phyloP scores from a whole-genome alignment of 2,329 filamentous ascomycete species.

The Fusarium azukiicola region DNA sequence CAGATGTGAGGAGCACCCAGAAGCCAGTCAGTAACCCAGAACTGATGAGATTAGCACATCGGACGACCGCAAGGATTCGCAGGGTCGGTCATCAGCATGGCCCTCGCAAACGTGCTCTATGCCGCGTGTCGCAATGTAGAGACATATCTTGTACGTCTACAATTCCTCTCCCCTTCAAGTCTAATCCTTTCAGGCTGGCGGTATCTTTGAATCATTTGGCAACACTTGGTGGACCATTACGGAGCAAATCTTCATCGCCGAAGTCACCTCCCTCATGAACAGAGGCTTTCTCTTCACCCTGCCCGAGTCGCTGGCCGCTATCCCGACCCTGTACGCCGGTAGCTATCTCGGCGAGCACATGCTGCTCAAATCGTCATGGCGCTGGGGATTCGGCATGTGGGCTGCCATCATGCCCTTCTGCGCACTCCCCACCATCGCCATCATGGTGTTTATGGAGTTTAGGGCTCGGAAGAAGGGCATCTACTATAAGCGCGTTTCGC shows the following conservation, averaged over 20 bases:
- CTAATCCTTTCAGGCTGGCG: constrained; percentile 36
- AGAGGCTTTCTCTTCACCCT: constrained; percentile 43
- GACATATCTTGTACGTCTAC: constrained; percentile 33
- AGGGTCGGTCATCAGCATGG: constrained; percentile 35
- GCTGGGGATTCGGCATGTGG: constrained; percentile 48
- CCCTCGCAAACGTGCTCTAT: constrained; percentile 39
- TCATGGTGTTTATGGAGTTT: constrained; percentile 43
- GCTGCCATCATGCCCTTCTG: constrained; percentile 34
- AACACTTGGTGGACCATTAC: constrained; percentile 47
- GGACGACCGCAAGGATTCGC: constrained; percentile 43
- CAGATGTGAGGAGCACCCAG: constrained; percentile 26
- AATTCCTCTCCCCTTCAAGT: fast-evolving
- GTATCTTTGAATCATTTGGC: constrained; percentile 42
- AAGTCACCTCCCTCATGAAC: constrained; percentile 44
- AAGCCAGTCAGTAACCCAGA: fast-evolving
- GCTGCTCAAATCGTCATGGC: constrained; percentile 32
- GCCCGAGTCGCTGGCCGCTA: constrained; percentile 43
- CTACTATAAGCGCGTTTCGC: constrained; percentile 7
- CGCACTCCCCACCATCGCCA: constrained; percentile 37
- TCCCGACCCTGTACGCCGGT: constrained; percentile 41
- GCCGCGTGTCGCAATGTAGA: constrained; percentile 40
- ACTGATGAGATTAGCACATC: constrained; percentile 38
- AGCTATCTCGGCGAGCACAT: constrained; percentile 46
- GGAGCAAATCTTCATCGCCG: constrained; percentile 47
- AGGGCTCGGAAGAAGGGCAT: constrained; percentile 30